These are phyloP conservation scores for Ophiocordyceps camponoti-leonardi DNA, from an alignment of 2,329 filamentous ascomycete genomes.

Conservation along the genomic window DNA sequence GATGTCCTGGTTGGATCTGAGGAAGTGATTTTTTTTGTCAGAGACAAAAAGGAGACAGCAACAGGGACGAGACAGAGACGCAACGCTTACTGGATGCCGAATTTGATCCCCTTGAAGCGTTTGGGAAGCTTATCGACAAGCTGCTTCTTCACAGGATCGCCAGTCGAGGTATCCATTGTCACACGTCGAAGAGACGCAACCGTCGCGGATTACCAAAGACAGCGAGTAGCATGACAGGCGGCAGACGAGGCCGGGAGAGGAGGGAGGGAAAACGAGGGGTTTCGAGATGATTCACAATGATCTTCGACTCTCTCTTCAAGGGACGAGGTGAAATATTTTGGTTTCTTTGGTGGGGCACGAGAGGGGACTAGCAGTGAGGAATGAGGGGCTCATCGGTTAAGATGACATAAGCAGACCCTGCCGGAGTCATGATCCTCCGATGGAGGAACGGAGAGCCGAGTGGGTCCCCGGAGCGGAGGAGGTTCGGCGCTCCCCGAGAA, in stretches of 20 bases:
- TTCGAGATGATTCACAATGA: too few species aligned
- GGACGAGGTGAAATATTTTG: too few species aligned
- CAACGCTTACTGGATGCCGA: slow-evolving; percentile 60
- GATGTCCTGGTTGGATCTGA: slow-evolving; percentile 78
- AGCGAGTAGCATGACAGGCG: slow-evolving; percentile 3
- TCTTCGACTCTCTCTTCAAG: too few species aligned
- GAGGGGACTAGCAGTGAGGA: too few species aligned
- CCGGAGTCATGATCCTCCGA: too few species aligned
- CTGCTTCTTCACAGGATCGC: slow-evolving; percentile 47
- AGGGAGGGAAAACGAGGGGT: too few species aligned
- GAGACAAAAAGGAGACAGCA: background rate
- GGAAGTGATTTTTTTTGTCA: background rate
- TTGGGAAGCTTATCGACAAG: slow-evolving; percentile 74
- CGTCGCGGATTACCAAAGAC: slow-evolving; percentile 1
- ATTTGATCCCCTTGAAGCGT: slow-evolving; percentile 80
- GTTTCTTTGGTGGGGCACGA: too few species aligned
- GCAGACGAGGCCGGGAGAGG: background rate
- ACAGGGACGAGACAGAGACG: background rate
- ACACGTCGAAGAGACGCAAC: slow-evolving; percentile 1
- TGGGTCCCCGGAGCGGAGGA: too few species aligned
- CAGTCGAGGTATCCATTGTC: slow-evolving; percentile 4
- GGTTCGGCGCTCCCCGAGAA: too few species aligned
- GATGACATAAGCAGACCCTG: too few species aligned
- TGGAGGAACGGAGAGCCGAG: too few species aligned
- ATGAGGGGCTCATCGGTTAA: too few species aligned